Percentiles rank a stretch among this genome's conserved stretches.
These are phyloP conservation scores for Nothopassalora personata DNA, from an alignment of 2,329 filamentous ascomycete genomes.

Conservation along the genomic window DNA sequence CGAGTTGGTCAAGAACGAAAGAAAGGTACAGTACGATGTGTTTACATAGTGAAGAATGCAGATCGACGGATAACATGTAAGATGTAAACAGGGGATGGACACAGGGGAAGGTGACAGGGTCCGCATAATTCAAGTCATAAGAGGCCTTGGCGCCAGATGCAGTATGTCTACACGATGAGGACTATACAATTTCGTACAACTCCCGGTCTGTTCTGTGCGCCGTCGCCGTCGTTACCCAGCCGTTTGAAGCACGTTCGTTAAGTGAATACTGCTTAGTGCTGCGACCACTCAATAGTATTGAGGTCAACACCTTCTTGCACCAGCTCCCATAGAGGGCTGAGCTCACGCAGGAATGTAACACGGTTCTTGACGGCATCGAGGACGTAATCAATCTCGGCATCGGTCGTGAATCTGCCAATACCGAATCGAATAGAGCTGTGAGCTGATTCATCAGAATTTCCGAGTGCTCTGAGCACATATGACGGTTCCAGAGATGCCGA, in stretches of 20 bases:
- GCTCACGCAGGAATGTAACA: slow-evolving; percentile 85
- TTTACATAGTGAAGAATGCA: slow-evolving; percentile 12
- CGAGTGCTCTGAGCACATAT: slow-evolving; percentile 89
- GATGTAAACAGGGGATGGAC: not conserved
- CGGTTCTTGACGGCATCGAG: slow-evolving; percentile 87
- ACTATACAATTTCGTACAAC: not conserved
- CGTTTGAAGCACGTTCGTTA: not conserved
- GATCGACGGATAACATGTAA: not conserved
- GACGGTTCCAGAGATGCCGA: slow-evolving; percentile 94
- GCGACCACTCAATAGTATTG: slow-evolving; percentile 96
- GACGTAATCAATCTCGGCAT: slow-evolving; percentile 94
- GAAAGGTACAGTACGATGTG: slow-evolving; percentile 25
- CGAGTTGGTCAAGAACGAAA: slow-evolving; percentile 18
- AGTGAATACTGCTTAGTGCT: slow-evolving; percentile 64
- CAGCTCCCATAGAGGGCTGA: slow-evolving; percentile 94
- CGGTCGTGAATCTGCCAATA: slow-evolving; percentile 93
- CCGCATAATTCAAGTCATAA: not conserved
- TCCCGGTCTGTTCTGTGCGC: not conserved
- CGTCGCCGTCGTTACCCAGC: not conserved
- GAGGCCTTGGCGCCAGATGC: not conserved
- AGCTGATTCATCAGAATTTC: slow-evolving; percentile 94
- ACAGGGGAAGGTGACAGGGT: not conserved
- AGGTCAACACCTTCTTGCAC: slow-evolving; percentile 95
- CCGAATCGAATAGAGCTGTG: slow-evolving; percentile 98
- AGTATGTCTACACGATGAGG: not conserved